phyloP scores from a whole-genome alignment of 352 stramenopile species.

The Pythium plurisporium region DNA sequence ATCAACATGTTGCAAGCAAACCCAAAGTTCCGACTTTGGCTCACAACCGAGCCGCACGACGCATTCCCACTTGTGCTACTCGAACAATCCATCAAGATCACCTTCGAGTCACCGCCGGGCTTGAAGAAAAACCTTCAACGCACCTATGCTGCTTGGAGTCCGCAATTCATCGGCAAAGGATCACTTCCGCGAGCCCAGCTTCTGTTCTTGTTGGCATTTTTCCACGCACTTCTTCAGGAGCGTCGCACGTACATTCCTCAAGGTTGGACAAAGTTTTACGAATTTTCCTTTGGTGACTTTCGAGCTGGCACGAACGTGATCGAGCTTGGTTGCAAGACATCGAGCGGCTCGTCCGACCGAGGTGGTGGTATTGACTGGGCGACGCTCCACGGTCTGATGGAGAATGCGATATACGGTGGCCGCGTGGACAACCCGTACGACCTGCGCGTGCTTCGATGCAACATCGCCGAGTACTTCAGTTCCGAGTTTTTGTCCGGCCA shows the following conservation, averaged over 20 bases:
- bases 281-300: constrained; percentile 94
- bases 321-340: constrained; percentile 55
- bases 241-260: constrained; percentile 93
- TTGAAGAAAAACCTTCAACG: constrained; percentile 95
- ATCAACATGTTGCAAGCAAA: constrained; percentile 68
- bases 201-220: constrained; percentile 87
- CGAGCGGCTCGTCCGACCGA: constrained; percentile 6
- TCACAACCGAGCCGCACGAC: constrained; percentile 91
- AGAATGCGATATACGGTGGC: constrained; percentile 94
- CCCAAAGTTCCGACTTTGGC: constrained; percentile 92
- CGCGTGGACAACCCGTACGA: constrained; percentile 93
- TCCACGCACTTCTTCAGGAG: constrained; percentile 87
- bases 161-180: constrained; percentile 61
- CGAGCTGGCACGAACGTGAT: constrained; percentile 91
- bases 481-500: constrained; percentile 67
- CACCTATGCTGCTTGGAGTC: constrained; percentile 86
- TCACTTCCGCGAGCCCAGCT: constrained; percentile 49
- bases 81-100: constrained; percentile 92
- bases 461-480: constrained; percentile 86
- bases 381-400: constrained; percentile 92
- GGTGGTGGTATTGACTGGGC: constrained; percentile 78
- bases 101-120: constrained; percentile 92
- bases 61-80: constrained; percentile 90
- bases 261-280: constrained; percentile 96
- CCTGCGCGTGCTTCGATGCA: constrained; percentile 84